These are phyloP conservation scores for Globisporangium cystogenes DNA, from an alignment of 352 stramenopile species.

Conservation along the genomic window DNA sequence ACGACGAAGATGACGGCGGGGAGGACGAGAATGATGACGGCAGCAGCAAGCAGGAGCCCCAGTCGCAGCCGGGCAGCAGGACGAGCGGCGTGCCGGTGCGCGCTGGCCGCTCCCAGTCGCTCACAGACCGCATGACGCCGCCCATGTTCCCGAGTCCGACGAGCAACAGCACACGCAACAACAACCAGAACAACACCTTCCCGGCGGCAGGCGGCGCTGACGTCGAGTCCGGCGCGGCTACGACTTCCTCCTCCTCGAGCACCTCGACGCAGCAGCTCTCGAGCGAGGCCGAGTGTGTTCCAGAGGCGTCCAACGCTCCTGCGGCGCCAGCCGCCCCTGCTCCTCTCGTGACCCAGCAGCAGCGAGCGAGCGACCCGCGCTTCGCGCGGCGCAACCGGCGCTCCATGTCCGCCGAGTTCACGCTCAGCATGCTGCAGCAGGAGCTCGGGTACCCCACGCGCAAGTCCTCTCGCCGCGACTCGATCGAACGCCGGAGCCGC, in stretches of 20 bases:
- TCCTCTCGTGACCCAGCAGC: constrained; percentile 1
- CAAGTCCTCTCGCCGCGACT: constrained; percentile 15
- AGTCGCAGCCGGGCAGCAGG: not conserved
- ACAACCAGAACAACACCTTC: not conserved
- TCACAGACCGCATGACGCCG: constrained; percentile 25
- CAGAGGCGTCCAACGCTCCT: not conserved
- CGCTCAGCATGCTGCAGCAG: constrained; percentile 58
- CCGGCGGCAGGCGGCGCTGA: not conserved
- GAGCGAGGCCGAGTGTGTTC: not conserved
- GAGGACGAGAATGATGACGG: not conserved
- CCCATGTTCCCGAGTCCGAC: constrained; percentile 22
- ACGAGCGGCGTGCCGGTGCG: constrained; percentile 14
- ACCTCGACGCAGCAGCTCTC: not conserved
- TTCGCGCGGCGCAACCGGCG: constrained; percentile 23
- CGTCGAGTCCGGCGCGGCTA: not conserved
- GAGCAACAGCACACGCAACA: constrained; percentile 17
- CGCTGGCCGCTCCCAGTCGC: constrained; percentile 35
- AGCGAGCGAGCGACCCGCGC: constrained; percentile 5
- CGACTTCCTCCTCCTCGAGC: not conserved
- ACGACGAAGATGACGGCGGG: not conserved
- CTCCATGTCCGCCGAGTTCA: constrained; percentile 52
- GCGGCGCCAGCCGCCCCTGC: not conserved
- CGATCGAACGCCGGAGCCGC: constrained; percentile 18
- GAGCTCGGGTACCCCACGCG: constrained; percentile 67
- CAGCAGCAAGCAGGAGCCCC: not conserved